Evolutionary conservation across 805 yeast genomes (phyloP), one percentile per base, ranked within the genome.

Genomic region (Millerozyma acaciae): DNA sequence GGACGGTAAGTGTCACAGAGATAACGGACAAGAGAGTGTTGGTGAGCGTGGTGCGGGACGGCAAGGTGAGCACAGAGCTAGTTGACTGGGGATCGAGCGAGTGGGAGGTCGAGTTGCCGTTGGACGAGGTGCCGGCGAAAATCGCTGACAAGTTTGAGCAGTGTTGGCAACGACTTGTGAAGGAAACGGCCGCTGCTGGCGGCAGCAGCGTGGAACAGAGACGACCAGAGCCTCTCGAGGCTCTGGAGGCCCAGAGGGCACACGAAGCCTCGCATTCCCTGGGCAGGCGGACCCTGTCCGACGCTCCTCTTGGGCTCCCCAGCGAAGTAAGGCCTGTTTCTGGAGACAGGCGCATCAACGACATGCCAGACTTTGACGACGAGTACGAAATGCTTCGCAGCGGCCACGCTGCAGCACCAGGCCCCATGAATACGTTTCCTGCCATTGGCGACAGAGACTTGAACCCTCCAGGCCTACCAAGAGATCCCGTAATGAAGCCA

Each of bases 321-420:
- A n/a, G n/a, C n/a, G n/a, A n/a, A n/a, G n/a, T n/a, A n/a, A n/a
- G n/a, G n/a, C n/a, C n/a, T n/a, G n/a, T n/a, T n/a, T n/a, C 23
- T 7, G 23, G 13, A 13, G 18, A 30, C 4, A 16, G 23, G 10
- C 44, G 48, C 23, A 62, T 67, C 2, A 33, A 44, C 14, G 73
- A 67, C 42, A 64, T 72, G 51, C 80, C 80, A 1, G 73, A 62
- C 21, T 76, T 72, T 38, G 77, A 72, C 16, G 77, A 72, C 45
- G 81, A 76, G 41, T 67, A 65, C 33, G 73, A 75, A 43, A 49
- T 64, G 21, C 16, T 25, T 22, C 27, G 26, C 16, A 32, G 33
- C 13, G 19, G 25, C 27, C 34, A 18, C 16, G 24, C 12, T 10
- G n/a, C 19, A 12, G 19, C 21, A 21, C 37, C 29, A 6, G 34